These are phyloP conservation scores for Penicillium sp. DNA, from an alignment of 2,329 filamentous ascomycete species.

Conservation along the genomic window DNA sequence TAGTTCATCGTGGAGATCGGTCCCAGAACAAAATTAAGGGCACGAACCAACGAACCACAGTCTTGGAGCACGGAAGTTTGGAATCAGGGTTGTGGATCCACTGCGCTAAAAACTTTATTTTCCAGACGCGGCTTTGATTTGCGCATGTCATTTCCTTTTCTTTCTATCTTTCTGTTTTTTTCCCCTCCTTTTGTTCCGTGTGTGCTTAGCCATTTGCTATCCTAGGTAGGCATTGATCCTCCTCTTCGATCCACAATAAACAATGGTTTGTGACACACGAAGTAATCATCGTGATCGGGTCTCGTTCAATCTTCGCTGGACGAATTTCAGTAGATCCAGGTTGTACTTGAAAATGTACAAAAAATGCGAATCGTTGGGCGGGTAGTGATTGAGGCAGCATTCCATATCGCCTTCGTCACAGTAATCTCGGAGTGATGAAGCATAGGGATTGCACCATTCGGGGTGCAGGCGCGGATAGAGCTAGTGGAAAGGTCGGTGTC, in stretches of 20 bases:
- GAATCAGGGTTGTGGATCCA: background rate
- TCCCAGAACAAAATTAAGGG: background rate
- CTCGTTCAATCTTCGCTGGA: constrained; percentile 10
- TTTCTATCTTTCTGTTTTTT: background rate
- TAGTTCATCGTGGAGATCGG: background rate
- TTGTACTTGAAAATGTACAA: constrained; percentile 17
- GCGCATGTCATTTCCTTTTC: background rate
- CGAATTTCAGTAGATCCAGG: constrained; percentile 13
- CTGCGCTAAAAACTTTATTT: background rate
- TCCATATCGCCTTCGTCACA: constrained; percentile 12
- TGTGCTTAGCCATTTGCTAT: background rate
- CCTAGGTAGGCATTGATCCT: background rate
- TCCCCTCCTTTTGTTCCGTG: too few species aligned
- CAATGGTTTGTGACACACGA: background rate
- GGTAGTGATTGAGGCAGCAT: constrained; percentile 7
- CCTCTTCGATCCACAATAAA: background rate
- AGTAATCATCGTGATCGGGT: background rate
- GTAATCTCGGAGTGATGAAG: constrained; percentile 8
- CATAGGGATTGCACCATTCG: constrained; percentile 13
- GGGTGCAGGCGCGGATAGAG: constrained; percentile 18
- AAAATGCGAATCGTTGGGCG: constrained; percentile 5
- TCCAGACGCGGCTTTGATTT: background rate
- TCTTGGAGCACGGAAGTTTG: too few species aligned
- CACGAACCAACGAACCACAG: background rate
- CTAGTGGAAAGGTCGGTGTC: constrained; percentile 1